Evolutionary conservation across 352 stramenopile genomes (phyloP), one percentile per base, ranked within the genome.

Genomic region (Stephanocyclus meneghinianus): DNA sequence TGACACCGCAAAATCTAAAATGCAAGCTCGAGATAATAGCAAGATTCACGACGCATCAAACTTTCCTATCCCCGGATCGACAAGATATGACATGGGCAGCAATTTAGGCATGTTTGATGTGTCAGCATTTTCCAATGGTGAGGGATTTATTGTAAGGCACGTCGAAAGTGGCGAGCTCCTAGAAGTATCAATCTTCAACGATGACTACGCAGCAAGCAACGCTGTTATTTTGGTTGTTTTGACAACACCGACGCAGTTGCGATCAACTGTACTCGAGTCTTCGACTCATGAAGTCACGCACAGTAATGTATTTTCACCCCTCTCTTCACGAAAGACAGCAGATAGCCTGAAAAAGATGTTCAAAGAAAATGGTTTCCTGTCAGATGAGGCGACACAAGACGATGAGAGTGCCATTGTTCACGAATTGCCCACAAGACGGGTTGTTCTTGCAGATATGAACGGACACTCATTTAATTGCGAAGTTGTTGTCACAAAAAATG

Each of bases 91-190:
- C 30, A 86, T 90, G 81, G 86, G 76, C 11, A 69, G 65, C 16
- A 50, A 71, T 21, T 16, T 91, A 53, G 86, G 86, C 16, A 15
- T 47, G 32, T 93, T 92, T 76, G 86, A 92, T 64, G 75, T 93
- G 18, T 83, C 71, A 10, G 65, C 78, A 35, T 91, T 88, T 70
- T 56, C 65, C 56, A 78, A 62, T 64, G 83, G 81, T 21, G 73
- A 77, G 71, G 88, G 88, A n/a, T 93, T 92, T 71, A 74, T 82
- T 51, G 80, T 93, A 10, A 73, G 79, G 62, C 85, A 88, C 61
- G 63, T 91, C 16, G 71, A 81, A 0, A 90, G 51, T 42, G 68
- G 78, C 26, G 84, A 91, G 50, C 76, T 78, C 21, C 35, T 92
- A 48, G 73, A 85, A 59, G 21, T 63, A 78, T 60, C 83, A 13